phyloP scores from a whole-genome alignment of 1,284 basidiomycete genomes.

The Moesziomyces globuligerus region DNA sequence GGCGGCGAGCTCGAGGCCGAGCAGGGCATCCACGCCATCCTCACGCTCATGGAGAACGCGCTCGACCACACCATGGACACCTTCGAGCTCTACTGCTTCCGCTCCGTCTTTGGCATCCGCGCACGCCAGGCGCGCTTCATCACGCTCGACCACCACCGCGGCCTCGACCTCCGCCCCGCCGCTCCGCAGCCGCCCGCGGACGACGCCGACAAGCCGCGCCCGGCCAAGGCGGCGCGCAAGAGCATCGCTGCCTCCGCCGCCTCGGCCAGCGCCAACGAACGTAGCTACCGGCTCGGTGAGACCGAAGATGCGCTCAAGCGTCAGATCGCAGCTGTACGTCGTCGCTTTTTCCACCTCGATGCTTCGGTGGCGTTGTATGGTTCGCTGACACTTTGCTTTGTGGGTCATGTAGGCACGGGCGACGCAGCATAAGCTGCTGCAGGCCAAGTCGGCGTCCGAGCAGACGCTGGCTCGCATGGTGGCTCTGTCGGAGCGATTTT shows the following conservation, averaged over 20 bases:
- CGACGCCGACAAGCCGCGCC: slow-evolving; percentile 1
- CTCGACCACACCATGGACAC: slow-evolving; percentile 65
- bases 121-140: slow-evolving; percentile 56
- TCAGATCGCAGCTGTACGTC: slow-evolving; percentile 46
- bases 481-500: slow-evolving; percentile 28
- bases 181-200: slow-evolving; percentile 6
- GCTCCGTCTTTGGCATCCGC: slow-evolving; percentile 60
- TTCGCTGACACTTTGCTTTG: no score
- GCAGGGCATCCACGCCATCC: slow-evolving; percentile 58
- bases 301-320: slow-evolving; percentile 48
- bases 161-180: slow-evolving; percentile 61
- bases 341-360: not conserved
- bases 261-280: slow-evolving; percentile 29
- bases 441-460: slow-evolving; percentile 29
- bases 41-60: slow-evolving; percentile 64
- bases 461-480: slow-evolving; percentile 29
- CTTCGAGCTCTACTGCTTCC: slow-evolving; percentile 64
- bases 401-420: slow-evolving; percentile 26
- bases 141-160: slow-evolving; percentile 63
- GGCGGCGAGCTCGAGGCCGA: slow-evolving; percentile 57
- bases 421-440: slow-evolving; percentile 42
- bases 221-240: slow-evolving; percentile 11
- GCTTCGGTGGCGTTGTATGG: no score
- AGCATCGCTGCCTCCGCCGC: slow-evolving; percentile 12
- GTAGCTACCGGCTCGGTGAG: slow-evolving; percentile 46